A percentile compares a stretch with the other conserved stretches of the same genome.
Conservation (phyloP, 768 basidiomycete genomes). For the Tricholoma matsutake region DNA sequence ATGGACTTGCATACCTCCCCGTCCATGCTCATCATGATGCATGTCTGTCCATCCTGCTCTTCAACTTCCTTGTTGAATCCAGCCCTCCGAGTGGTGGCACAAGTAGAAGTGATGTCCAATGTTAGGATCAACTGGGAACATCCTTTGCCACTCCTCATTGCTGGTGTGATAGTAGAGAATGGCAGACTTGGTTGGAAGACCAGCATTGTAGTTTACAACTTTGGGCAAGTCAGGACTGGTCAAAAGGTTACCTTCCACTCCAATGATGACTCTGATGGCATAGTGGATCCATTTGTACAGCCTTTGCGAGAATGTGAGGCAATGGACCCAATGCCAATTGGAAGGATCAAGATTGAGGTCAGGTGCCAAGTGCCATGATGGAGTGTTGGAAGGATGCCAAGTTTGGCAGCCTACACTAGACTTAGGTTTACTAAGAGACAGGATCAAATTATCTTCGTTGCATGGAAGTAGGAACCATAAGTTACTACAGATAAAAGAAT, state of each 20-base stretch:
- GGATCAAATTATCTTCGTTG: too few species aligned
- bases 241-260: constrained; percentile 17
- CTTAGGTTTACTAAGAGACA: too few species aligned
- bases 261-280: constrained; percentile 18
- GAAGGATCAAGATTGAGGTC: too few species aligned
- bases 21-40: constrained; percentile 8
- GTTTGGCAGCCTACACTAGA: too few species aligned
- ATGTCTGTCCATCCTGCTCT: constrained; percentile 13
- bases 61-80: constrained; percentile 9
- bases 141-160: constrained; percentile 16
- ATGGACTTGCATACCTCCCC: constrained; percentile 11
- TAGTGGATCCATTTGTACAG: constrained; percentile 21
- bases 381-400: too few species aligned
- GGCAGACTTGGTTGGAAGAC: constrained; percentile 6
- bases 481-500: too few species aligned
- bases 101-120: constrained; percentile 15
- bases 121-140: constrained; percentile 17
- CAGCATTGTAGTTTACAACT: constrained; percentile 13
- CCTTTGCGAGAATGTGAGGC: constrained; percentile 9
- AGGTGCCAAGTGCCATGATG: too few species aligned
- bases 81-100: constrained; percentile 9
- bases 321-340: too few species aligned
- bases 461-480: too few species aligned
- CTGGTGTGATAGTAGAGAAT: constrained; percentile 15
- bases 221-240: constrained; percentile 4